These are phyloP conservation scores for Anisodus acutangulus DNA, from an alignment of 257 asterid species.

Conservation along the genomic window DNA sequence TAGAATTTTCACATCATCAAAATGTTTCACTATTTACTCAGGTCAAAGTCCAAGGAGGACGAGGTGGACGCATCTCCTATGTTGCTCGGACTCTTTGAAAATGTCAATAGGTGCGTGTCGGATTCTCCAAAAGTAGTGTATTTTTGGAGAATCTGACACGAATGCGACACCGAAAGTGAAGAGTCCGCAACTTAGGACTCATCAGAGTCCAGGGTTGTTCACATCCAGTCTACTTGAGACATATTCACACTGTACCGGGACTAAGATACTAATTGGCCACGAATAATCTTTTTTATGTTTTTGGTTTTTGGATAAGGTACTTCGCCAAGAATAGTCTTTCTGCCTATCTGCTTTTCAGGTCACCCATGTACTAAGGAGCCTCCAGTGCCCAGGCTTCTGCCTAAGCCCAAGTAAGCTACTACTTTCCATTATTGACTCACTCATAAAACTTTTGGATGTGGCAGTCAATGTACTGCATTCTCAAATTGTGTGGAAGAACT, in stretches of 20 bases:
- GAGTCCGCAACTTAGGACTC: too few species aligned
- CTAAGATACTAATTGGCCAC: neutral
- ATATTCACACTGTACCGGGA: neutral
- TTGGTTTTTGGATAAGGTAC: neutral
- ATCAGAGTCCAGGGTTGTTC: neutral
- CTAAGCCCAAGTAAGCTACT: neutral
- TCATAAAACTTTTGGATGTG: neutral
- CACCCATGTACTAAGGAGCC: conserved; percentile 12
- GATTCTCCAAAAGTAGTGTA: too few species aligned
- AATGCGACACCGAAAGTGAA: neutral
- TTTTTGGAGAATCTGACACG: too few species aligned
- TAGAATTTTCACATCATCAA: neutral
- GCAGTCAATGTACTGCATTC: neutral
- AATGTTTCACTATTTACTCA: conserved; percentile 1
- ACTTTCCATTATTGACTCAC: conserved; percentile 16
- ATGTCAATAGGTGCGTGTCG: too few species aligned
- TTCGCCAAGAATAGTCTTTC: conserved; percentile 1
- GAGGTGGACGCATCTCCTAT: neutral
- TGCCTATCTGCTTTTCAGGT: neutral
- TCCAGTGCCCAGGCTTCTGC: neutral
- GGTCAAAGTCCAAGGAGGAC: neutral
- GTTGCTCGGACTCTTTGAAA: too few species aligned
- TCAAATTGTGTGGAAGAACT: neutral
- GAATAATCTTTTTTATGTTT: neutral
- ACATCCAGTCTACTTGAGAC: conserved; percentile 19